Conservation (phyloP, 2,329 filamentous ascomycete species). For the Scorias spongiosa region DNA sequence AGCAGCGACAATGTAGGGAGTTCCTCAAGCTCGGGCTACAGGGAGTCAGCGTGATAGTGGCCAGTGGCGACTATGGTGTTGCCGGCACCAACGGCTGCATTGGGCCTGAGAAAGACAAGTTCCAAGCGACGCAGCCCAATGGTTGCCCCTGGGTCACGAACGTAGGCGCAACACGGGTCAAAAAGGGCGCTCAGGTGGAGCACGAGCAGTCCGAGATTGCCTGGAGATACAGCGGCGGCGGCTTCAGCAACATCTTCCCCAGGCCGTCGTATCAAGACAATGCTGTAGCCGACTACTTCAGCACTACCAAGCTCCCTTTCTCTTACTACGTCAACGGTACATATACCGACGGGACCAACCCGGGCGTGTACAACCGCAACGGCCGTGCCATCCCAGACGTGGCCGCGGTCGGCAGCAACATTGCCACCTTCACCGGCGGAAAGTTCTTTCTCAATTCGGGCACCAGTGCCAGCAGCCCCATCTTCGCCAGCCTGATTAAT, state of each 20-base stretch:
- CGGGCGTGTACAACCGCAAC: slow-evolving; percentile 16
- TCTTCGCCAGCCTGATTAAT: slow-evolving; percentile 15
- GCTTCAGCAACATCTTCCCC: slow-evolving; percentile 18
- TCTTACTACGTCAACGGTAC: slow-evolving; percentile 10
- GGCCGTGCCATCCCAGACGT: slow-evolving; percentile 24
- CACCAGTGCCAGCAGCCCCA: slow-evolving; percentile 13
- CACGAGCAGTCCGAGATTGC: neutral
- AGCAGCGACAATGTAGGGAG: slow-evolving; percentile 31
- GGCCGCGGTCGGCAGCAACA: slow-evolving; percentile 24
- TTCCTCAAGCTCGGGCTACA: slow-evolving; percentile 36
- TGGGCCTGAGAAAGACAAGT: slow-evolving; percentile 10
- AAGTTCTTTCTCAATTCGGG: slow-evolving; percentile 14
- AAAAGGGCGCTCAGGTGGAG: slow-evolving; percentile 1
- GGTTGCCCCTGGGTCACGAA: slow-evolving; percentile 18
- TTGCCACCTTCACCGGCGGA: slow-evolving; percentile 26
- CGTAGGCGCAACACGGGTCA: slow-evolving; percentile 14
- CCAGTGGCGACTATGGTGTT: slow-evolving; percentile 34
- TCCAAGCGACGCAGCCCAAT: slow-evolving; percentile 14
- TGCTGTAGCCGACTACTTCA: slow-evolving; percentile 20
- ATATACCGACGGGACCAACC: slow-evolving; percentile 5
- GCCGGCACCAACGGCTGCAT: slow-evolving; percentile 16
- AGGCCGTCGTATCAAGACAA: slow-evolving; percentile 17
- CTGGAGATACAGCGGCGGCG: slow-evolving; percentile 16
- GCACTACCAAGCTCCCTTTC: slow-evolving; percentile 9
- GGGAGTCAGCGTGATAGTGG: slow-evolving; percentile 33